A percentile compares a stretch with the other conserved stretches of the same genome.
Evolutionary conservation across 1,284 basidiomycete species (phyloP).

Genomic region (Anthracocystis walkeri): DNA sequence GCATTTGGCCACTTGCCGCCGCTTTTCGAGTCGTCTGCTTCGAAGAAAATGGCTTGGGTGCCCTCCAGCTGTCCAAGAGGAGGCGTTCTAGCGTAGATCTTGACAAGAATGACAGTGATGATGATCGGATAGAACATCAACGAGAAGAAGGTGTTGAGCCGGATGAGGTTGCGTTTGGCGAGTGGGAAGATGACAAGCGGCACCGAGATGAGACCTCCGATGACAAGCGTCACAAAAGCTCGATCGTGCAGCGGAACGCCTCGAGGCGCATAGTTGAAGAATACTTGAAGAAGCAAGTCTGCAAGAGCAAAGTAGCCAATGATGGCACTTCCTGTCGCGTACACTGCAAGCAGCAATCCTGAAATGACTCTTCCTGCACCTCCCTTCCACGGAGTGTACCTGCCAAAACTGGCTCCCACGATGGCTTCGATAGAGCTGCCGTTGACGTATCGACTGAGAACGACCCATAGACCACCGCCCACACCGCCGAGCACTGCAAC

Average conservation of each 20-base stretch:
- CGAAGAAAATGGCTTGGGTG: not conserved
- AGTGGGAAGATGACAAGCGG: slow-evolving; percentile 65
- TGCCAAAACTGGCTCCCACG: slow-evolving; percentile 61
- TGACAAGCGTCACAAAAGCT: slow-evolving; percentile 62
- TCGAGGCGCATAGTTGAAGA: slow-evolving; percentile 61
- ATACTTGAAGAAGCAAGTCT: slow-evolving; percentile 64
- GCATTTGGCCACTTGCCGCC: slow-evolving; percentile 28
- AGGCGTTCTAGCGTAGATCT: slow-evolving; percentile 41
- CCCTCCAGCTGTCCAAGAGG: not conserved
- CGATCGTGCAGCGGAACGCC: slow-evolving; percentile 63
- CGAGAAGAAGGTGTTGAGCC: slow-evolving; percentile 59
- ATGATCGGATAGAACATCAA: slow-evolving; percentile 60
- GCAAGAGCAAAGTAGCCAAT: slow-evolving; percentile 67
- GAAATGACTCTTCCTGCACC: slow-evolving; percentile 55
- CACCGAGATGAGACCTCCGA: slow-evolving; percentile 59
- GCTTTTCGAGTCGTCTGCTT: not conserved
- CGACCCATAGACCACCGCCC: slow-evolving; percentile 67
- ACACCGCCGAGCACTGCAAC: slow-evolving; percentile 63
- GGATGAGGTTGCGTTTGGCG: slow-evolving; percentile 66
- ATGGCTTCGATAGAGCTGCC: slow-evolving; percentile 64
- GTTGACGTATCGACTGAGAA: slow-evolving; percentile 65
- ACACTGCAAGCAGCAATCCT: slow-evolving; percentile 55
- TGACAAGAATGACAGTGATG: slow-evolving; percentile 51
- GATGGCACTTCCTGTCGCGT: slow-evolving; percentile 65
- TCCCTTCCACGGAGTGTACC: slow-evolving; percentile 64